These are phyloP conservation scores for Vanderwaltozyma yarrowii DNA, from an alignment of 805 yeast species.

Conservation along the genomic window DNA sequence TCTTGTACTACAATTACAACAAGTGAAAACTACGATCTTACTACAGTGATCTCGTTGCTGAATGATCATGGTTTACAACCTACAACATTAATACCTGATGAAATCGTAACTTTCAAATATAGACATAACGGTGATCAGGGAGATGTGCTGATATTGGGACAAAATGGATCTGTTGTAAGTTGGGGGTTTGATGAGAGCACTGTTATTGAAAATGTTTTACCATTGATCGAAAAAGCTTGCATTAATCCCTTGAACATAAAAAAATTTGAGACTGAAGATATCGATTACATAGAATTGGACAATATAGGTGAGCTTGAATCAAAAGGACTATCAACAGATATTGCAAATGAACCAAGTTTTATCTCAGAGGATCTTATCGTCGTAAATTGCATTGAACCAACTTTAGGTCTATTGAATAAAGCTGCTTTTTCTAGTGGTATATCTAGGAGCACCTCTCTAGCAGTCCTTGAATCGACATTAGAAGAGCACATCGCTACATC, in stretches of 20 bases:
- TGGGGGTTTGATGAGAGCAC: conserved; percentile 67
- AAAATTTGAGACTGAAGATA: conserved; percentile 67
- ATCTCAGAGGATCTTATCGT: conserved; percentile 64
- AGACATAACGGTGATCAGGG: conserved; percentile 28
- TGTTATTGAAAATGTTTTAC: conserved; percentile 38
- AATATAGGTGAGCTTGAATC: conserved; percentile 4
- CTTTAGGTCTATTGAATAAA: conserved; percentile 56
- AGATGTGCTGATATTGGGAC: conserved; percentile 53
- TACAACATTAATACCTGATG: conserved; percentile 51
- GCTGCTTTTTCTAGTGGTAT: conserved; percentile 85
- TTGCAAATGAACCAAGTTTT: conserved; percentile 27
- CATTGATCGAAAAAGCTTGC: conserved; percentile 42
- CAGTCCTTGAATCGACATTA: conserved; percentile 62
- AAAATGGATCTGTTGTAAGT: conserved; percentile 71
- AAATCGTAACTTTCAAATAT: conserved; percentile 48
- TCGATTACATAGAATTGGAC: conserved; percentile 56
- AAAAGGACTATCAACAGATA: conserved; percentile 6
- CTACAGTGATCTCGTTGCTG: conserved; percentile 29
- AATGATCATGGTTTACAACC: conserved; percentile 27
- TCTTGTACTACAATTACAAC: conserved; percentile 64
- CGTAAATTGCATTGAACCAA: conserved; percentile 39
- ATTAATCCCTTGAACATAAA: conserved; percentile 32
- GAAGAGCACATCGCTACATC: conserved; percentile 61
- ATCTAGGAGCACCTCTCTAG: conserved; percentile 76
- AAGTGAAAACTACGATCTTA: conserved; percentile 61